A percentile compares a stretch with the other conserved stretches of the same genome.
Conservation (phyloP, 805 yeast genomes). For the Groenewaldozyma tartarivorans region DNA sequence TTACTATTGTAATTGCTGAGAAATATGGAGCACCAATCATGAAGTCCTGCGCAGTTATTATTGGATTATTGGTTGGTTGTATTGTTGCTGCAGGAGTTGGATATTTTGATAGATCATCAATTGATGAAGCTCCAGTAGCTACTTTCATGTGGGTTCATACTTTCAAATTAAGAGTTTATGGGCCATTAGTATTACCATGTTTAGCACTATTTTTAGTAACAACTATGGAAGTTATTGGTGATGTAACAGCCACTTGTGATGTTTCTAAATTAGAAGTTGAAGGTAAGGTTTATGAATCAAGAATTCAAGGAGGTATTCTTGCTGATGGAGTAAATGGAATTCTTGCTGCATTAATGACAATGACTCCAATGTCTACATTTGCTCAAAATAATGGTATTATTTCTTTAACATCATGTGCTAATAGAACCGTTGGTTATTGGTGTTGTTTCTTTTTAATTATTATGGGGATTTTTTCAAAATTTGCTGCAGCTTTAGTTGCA, state of each 20-base stretch:
- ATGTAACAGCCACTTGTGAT: slow-evolving; percentile 88
- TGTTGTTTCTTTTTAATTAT: slow-evolving; percentile 68
- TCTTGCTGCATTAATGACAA: slow-evolving; percentile 66
- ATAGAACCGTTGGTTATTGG: slow-evolving; percentile 72
- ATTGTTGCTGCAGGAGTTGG: slow-evolving; percentile 88
- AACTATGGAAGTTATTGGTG: slow-evolving; percentile 93
- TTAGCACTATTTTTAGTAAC: slow-evolving; percentile 72
- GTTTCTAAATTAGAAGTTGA: slow-evolving; percentile 79
- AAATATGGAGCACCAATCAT: slow-evolving; percentile 89
- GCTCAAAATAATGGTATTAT: slow-evolving; percentile 96
- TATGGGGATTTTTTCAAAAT: slow-evolving; percentile 83
- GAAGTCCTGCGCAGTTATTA: slow-evolving; percentile 87
- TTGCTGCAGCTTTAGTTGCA: slow-evolving; percentile 80
- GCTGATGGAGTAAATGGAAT: slow-evolving; percentile 82
- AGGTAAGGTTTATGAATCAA: slow-evolving; percentile 69
- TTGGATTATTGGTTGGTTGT: slow-evolving; percentile 80
- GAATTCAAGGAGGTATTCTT: slow-evolving; percentile 87
- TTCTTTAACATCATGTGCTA: slow-evolving; percentile 85
- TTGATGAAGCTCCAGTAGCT: slow-evolving; percentile 67
- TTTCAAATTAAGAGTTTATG: slow-evolving; percentile 66
- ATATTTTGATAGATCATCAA: slow-evolving; percentile 51
- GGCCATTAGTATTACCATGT: slow-evolving; percentile 78
- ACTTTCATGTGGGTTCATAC: slow-evolving; percentile 86
- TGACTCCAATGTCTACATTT: slow-evolving; percentile 86
- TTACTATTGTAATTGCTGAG: slow-evolving; percentile 66